phyloP scores from a whole-genome alignment of 73 alveolate genomes.

The Paramecium caudatum region DNA sequence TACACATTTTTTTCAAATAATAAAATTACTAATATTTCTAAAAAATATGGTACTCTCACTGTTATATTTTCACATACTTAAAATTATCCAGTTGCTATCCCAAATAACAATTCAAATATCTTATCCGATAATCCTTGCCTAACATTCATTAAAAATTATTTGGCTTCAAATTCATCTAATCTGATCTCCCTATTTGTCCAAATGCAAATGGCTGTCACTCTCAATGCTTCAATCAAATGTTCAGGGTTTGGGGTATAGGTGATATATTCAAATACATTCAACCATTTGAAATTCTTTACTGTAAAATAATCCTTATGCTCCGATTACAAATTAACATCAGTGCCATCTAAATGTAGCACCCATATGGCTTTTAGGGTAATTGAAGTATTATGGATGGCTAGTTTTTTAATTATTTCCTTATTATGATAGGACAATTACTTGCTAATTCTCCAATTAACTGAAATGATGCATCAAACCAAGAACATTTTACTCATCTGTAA shows the following conservation, averaged over 20 bases:
- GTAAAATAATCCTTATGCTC: background rate
- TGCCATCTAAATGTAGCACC: background rate
- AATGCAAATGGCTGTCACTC: background rate
- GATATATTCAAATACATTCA: background rate
- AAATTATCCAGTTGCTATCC: background rate
- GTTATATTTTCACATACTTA: background rate
- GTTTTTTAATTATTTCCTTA: constrained; percentile 30
- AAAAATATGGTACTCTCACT: constrained; percentile 11
- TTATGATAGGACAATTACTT: background rate
- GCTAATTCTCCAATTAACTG: background rate
- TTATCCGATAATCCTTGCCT: background rate
- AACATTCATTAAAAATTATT: background rate
- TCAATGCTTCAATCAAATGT: constrained; percentile 25
- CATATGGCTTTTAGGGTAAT: background rate
- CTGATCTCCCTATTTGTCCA: constrained; percentile 29
- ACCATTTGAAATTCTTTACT: background rate
- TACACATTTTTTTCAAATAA: constrained; percentile 36
- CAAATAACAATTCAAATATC: background rate
- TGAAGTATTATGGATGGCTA: background rate
- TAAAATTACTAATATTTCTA: constrained; percentile 23
- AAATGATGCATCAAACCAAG: background rate
- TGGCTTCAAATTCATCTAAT: constrained; percentile 3
- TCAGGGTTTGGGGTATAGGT: background rate
- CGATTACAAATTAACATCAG: background rate
- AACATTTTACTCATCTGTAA: background rate